Percentiles rank a stretch among this genome's conserved stretches.
Evolutionary conservation across 805 yeast genomes (phyloP).

Genomic region (Scheffersomyces lignosus): DNA sequence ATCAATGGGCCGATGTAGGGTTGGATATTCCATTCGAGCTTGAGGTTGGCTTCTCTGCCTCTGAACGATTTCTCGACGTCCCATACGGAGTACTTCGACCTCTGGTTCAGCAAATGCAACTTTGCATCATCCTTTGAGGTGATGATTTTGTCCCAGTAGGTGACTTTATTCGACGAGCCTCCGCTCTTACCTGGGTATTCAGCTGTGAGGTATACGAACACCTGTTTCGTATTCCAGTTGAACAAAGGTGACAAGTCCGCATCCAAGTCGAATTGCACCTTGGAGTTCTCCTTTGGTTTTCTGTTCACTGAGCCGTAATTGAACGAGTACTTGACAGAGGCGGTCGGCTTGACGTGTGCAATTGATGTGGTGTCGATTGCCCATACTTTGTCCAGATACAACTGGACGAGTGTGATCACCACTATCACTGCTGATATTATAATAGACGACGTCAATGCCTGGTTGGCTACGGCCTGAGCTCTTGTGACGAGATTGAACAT

Average conservation of each 20-base stretch:
- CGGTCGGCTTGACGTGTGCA: conserved; percentile 34
- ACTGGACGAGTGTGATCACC: conserved; percentile 49
- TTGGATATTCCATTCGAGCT: conserved; percentile 87
- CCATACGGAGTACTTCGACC: conserved; percentile 84
- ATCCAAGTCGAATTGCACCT: conserved; percentile 68
- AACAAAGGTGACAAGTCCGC: conserved; percentile 76
- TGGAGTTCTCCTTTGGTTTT: conserved; percentile 74
- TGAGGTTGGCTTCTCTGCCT: conserved; percentile 64
- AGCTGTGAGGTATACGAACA: conserved; percentile 88
- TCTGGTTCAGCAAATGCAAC: conserved; percentile 49
- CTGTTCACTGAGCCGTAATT: conserved; percentile 67
- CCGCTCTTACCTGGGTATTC: conserved; percentile 60
- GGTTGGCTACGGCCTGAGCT: conserved; percentile 52
- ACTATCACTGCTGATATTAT: conserved; percentile 49
- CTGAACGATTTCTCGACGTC: conserved; percentile 67
- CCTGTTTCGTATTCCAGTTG: conserved; percentile 96
- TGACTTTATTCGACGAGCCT: conserved; percentile 60
- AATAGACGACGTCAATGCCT: conserved; percentile 51
- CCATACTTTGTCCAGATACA: conserved; percentile 48
- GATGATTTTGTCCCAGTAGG: conserved; percentile 90
- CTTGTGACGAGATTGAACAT: conserved; percentile 38
- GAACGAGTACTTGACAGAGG: conserved; percentile 54
- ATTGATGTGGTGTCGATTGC: conserved; percentile 36
- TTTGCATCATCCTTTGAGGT: conserved; percentile 56
- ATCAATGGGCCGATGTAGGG: conserved; percentile 83